Evolutionary conservation across 164 flowering plant genomes (phyloP), one percentile per base, ranked within the genome.

Genomic region (Pachysandra terminalis): DNA sequence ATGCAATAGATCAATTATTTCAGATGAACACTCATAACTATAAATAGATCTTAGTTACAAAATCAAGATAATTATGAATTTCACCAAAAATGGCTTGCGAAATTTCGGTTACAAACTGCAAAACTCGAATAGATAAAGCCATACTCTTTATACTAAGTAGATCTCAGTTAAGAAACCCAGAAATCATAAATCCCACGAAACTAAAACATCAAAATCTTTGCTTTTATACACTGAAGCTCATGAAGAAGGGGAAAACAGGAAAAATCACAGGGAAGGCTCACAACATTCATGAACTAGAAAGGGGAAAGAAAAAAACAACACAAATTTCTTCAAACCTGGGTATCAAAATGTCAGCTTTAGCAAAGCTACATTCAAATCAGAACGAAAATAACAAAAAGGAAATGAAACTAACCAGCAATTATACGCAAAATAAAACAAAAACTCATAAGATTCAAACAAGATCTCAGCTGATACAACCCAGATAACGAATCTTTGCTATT

Each of bases 161-260:
- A 74, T 70, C 59, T 56, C 66, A 63, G 23, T 56, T 37, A n/a
- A 63, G 3, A 61, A 19, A 68, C 26, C 59, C 62, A 41, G 4
- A 59, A 26, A 51, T 26, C 28, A 27, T 37, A 40, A 28, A 23
- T 57, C 3, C 19, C 41, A 56, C 24, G 35, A 19, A 32, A 56
- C 35, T 21, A n/a, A 57, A 25, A 6, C 22, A 62, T 67, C 55
- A 64, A 68, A 48, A 64, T 52, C 54, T 55, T 37, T 67, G 27
- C 54, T 68, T 63, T 21, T 21, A n/a, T 32, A 45, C 24, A 66
- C 14, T 23, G 8, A 13, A 9, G 32, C 21, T 52, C 21, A 12
- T 19, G 22, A 5, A 27, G 2, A 52, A 35, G 25, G 28, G 10
- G 32, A 65, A 65, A 65, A 32, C 0, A 15, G 19, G 22, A 13